These are phyloP conservation scores for Saturnispora saitoi DNA, from an alignment of 805 yeast species.

Conservation along the genomic window DNA sequence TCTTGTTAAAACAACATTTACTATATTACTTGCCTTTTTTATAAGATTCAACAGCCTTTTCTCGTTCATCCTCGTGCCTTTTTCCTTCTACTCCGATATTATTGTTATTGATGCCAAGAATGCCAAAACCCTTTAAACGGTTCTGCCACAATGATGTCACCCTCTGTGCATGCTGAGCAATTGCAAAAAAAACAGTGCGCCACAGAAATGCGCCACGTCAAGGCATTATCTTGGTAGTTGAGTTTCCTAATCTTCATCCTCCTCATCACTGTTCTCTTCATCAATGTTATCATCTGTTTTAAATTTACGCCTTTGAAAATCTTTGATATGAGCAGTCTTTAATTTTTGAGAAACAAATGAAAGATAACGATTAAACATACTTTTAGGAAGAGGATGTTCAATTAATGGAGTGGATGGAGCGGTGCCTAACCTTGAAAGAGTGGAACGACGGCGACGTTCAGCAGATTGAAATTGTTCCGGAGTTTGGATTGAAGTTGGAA, in stretches of 20 bases:
- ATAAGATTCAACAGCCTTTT: neutral
- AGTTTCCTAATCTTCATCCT: slow-evolving; percentile 5
- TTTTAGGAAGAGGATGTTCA: neutral
- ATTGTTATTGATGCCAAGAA: neutral
- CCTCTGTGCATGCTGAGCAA: neutral
- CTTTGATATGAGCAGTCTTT: slow-evolving; percentile 74
- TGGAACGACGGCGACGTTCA: neutral
- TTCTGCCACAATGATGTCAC: slow-evolving; percentile 3
- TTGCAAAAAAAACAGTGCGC: neutral
- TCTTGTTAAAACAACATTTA: neutral
- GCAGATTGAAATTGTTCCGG: neutral
- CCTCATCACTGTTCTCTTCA: slow-evolving; percentile 7
- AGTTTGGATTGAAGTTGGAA: neutral
- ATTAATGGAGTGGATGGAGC: neutral
- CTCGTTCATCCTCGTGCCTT: neutral
- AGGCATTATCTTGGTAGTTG: neutral
- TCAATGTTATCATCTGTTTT: slow-evolving; percentile 11
- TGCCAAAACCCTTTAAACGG: neutral
- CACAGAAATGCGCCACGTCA: neutral
- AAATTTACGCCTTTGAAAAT: slow-evolving; percentile 61
- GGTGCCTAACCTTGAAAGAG: neutral
- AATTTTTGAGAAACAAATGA: slow-evolving; percentile 44
- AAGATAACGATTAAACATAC: slow-evolving; percentile 23
- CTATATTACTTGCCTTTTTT: neutral
- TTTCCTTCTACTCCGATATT: neutral